Evolutionary conservation across 495 filamentous ascomycete genomes (phyloP), one percentile per base, ranked within the genome.

Genomic region (Aspergillus heteromorphus): DNA sequence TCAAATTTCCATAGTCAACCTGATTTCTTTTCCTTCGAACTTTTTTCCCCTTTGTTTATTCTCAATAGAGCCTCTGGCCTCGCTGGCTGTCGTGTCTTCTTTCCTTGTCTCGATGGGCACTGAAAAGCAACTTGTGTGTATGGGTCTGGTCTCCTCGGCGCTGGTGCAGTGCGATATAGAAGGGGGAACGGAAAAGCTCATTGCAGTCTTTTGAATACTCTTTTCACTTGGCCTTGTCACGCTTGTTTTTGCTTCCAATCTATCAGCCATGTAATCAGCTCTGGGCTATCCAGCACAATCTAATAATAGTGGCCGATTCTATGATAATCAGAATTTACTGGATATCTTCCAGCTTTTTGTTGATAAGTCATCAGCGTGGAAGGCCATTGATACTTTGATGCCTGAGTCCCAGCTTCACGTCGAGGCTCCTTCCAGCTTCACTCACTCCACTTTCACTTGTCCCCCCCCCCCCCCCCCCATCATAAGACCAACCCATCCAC

Each of bases 1-100:
- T 53, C 43, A 45, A 45, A 49, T 54, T 60, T 63, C 51, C 58
- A 68, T 66, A 64, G 61, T 59, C 51, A 61, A 59, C 53, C 25
- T 49, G 55, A 47, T 57, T 34, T 53, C 53, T 47, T 30, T 38
- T 59, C 60, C 36, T 57, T 49, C 40, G 16, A 58, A 57, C 42
- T 49, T 36, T 55, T 56, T 60, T 53, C 29, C 55, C 29, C 38
- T n/a, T 48, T 11, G 23, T 10, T 40, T 21, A 18, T 14, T n/a
- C 25, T 23, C 16, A 41, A 27, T 27, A 27, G 27, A 29, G 43
- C 20, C 21, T 2, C 10, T 47, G 43, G 20, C 20, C 43, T 47
- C 18, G 16, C 20, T 47, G 43, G 18, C n/a, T 38, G 34, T 38
- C 48, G 4, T 21, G 11, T 51, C 30, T 40, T 40, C 48, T 40